Evolutionary conservation across 2,329 filamentous ascomycete genomes (phyloP).

Genomic region (Claviceps humidiphila): DNA sequence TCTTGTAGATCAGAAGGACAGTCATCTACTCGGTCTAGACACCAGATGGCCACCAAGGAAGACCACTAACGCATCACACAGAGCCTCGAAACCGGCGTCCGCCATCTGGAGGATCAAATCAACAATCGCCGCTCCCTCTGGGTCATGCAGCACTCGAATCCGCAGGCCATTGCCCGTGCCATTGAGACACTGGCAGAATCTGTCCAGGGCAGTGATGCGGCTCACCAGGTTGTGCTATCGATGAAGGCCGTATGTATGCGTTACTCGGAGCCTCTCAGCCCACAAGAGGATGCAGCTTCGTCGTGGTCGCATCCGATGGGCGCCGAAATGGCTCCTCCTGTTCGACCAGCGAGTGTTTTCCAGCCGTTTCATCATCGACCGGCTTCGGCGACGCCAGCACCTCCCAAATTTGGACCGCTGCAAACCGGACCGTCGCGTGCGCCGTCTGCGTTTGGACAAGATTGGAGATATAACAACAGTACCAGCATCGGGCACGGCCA

Average conservation of each 20-base stretch:
- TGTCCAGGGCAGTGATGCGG: slow-evolving; percentile 14
- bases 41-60: background rate
- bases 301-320: background rate
- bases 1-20: too few species aligned
- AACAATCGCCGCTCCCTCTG: slow-evolving; percentile 23
- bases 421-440: slow-evolving; percentile 16
- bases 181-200: slow-evolving; percentile 20
- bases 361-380: slow-evolving; percentile 11
- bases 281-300: background rate
- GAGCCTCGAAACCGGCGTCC: slow-evolving; percentile 20
- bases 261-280: background rate
- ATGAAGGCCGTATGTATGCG: slow-evolving; percentile 7
- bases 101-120: slow-evolving; percentile 23
- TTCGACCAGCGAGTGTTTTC: slow-evolving; percentile 14
- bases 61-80: slow-evolving; percentile 3
- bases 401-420: slow-evolving; percentile 20
- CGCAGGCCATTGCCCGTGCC: slow-evolving; percentile 17
- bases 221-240: slow-evolving; percentile 16
- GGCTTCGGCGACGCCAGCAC: slow-evolving; percentile 11
- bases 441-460: slow-evolving; percentile 13
- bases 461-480: slow-evolving; percentile 10
- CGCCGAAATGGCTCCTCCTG: slow-evolving; percentile 3
- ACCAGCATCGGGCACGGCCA: background rate
- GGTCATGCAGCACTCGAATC: slow-evolving; percentile 21
- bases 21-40: too few species aligned